A percentile compares a stretch with the other conserved stretches of the same genome.
Evolutionary conservation across 2,329 filamentous ascomycete species (phyloP).

Genomic region (Beauveria sp.): DNA sequence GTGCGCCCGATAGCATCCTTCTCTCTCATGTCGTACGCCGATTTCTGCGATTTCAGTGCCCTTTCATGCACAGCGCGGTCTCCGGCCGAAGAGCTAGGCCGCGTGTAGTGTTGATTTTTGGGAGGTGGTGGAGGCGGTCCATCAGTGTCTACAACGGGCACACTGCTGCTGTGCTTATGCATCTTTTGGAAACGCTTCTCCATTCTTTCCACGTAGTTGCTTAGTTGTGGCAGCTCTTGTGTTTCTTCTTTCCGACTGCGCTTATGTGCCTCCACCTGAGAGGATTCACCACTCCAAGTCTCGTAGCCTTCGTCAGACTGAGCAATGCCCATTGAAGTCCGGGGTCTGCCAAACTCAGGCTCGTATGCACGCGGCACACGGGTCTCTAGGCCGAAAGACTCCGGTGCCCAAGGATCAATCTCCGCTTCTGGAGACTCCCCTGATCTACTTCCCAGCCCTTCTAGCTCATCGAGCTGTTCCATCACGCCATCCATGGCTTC

Average conservation of each 20-base stretch:
- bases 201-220: constrained; percentile 87
- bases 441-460: constrained; percentile 42
- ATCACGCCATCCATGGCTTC: constrained; percentile 98
- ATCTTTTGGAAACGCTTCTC: constrained; percentile 70
- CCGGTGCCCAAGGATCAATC: constrained; percentile 80
- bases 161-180: constrained; percentile 51
- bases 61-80: constrained; percentile 31
- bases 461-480: constrained; percentile 83
- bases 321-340: constrained; percentile 67
- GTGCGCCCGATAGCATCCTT: constrained; percentile 62
- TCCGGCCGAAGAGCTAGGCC: constrained; percentile 53
- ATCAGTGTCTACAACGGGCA: constrained; percentile 34
- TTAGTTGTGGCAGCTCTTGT: constrained; percentile 60
- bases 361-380: constrained; percentile 20
- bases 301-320: constrained; percentile 54
- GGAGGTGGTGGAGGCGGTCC: constrained; percentile 57
- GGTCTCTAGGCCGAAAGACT: constrained; percentile 61
- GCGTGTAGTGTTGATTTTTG: constrained; percentile 42
- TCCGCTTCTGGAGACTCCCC: constrained; percentile 48
- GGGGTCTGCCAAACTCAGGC: constrained; percentile 36
- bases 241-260: constrained; percentile 37
- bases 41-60: constrained; percentile 58
- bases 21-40: constrained; percentile 68
- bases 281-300: constrained; percentile 49
- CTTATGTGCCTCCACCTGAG: constrained; percentile 38